A percentile compares a stretch with the other conserved stretches of the same genome.
phyloP scores from a whole-genome alignment of 1,284 basidiomycete genomes.

The Retiboletus flavoniger region DNA sequence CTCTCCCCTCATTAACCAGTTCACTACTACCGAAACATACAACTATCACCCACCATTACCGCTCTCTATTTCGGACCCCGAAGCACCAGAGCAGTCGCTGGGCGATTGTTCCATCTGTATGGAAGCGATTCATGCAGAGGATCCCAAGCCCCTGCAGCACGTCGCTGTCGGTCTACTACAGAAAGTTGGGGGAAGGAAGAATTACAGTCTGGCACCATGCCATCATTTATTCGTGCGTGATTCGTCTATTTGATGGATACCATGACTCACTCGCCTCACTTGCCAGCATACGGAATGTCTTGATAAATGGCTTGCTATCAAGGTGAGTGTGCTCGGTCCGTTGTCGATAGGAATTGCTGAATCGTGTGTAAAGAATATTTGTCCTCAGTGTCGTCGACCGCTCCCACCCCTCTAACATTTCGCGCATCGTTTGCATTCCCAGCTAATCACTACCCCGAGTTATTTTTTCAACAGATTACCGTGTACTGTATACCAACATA shows the following conservation, averaged over 20 bases:
- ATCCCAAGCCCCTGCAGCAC: conserved; percentile 37
- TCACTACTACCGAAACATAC: conserved; percentile 62
- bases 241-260: neutral
- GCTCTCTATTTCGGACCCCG: conserved; percentile 54
- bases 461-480: neutral
- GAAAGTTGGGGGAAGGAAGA: conserved; percentile 49
- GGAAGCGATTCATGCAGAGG: conserved; percentile 74
- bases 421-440: conserved; percentile 6
- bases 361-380: conserved; percentile 62
- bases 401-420: conserved; percentile 63
- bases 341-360: neutral
- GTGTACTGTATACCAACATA: conserved; percentile 13
- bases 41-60: conserved; percentile 83
- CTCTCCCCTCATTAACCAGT: conserved; percentile 41
- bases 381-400: conserved; percentile 81
- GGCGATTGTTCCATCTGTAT: conserved; percentile 91
- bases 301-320: conserved; percentile 87
- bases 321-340: conserved; percentile 47
- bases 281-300: conserved; percentile 80
- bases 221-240: conserved; percentile 81
- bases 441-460: neutral
- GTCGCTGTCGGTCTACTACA: conserved; percentile 36
- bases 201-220: conserved; percentile 85
- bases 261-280: conserved; percentile 1
- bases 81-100: conserved; percentile 68